Base-by-base conservation (phyloP, 768 basidiomycete genomes). In the Coprinopsis cinerea region DNA sequence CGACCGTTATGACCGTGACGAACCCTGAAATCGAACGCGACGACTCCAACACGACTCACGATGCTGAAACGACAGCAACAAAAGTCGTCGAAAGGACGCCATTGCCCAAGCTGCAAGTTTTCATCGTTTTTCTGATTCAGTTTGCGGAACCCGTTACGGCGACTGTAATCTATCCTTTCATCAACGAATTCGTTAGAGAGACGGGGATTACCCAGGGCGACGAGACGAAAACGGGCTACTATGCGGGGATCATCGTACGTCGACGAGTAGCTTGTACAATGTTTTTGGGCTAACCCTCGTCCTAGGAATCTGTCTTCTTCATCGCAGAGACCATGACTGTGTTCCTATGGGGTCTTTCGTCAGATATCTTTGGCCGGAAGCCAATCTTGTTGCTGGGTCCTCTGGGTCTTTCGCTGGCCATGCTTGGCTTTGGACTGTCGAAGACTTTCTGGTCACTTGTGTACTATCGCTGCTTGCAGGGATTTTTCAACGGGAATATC, bases 91-190 rank as follows among this genome's bases (percentile, higher is more conserved):
- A 54, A 51, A 60, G 62, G 11, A 70, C 72, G 13, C 69, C 72
- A 18, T 60, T 76, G 9, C 74, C 74, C 3, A 67, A 62, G 43
- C 53, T 69, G 25, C 73, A 73, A 49, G 52, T 75, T 4, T 59
- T 67, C 49, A 65, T 73, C 43, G 54, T 70, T 18, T 61, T 63
- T 48, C 53, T 71, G 46, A 64, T 75, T 35, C 73, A 74, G 55
- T 60, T 72, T 17, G 59, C 71, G 17, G 75, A 77, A 53, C 74
- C 74, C 7, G 61, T 75, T 7, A 70, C 73, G 9, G 66, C 65
- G 3, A 64, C 67, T 1, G 74, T 75, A 17, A 68, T 76, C 25
- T 72, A 74, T 49, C 75, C 74, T 2, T 76, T 77, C 53, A 64
- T 74, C 28, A 70, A 68, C 42, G 68, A 76, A 46, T 66, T 75